These are phyloP conservation scores for Fusarium bulbicola DNA, from an alignment of 2,329 filamentous ascomycete genomes.

Conservation along the genomic window DNA sequence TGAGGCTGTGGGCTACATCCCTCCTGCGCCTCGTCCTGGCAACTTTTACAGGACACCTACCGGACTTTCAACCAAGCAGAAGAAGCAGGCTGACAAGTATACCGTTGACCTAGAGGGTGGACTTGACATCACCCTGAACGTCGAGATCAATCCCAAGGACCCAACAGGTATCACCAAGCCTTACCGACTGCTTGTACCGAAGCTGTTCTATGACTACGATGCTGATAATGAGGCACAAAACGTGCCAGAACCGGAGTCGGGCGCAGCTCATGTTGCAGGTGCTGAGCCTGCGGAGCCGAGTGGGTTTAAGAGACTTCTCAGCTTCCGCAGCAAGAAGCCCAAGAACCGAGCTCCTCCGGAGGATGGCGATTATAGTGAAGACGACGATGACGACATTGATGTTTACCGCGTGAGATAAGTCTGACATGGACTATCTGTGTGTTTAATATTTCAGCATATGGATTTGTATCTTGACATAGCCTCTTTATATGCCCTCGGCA, in stretches of 20 bases:
- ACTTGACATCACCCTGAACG: constrained; percentile 86
- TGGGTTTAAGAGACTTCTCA: constrained; percentile 57
- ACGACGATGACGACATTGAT: constrained; percentile 37
- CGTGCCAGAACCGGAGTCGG: constrained; percentile 41
- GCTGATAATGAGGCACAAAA: constrained; percentile 54
- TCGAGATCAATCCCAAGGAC: constrained; percentile 87
- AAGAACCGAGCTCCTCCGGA: constrained; percentile 32
- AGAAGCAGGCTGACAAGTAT: constrained; percentile 61
- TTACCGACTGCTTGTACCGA: constrained; percentile 87
- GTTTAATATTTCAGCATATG: constrained; percentile 8
- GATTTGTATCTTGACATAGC: constrained; percentile 11
- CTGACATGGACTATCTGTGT: constrained; percentile 4
- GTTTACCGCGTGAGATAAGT: constrained; percentile 33
- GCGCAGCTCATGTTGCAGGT: constrained; percentile 12
- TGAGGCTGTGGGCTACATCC: constrained; percentile 36
- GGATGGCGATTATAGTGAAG: constrained; percentile 42
- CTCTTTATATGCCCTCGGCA: constrained; percentile 14
- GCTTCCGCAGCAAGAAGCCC: constrained; percentile 53
- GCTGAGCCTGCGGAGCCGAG: constrained; percentile 42
- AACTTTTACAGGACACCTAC: constrained; percentile 76
- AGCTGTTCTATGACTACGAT: constrained; percentile 69
- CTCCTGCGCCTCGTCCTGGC: constrained; percentile 43
- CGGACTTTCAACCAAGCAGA: constrained; percentile 70
- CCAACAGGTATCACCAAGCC: constrained; percentile 88
- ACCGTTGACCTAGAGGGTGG: constrained; percentile 83